Evolutionary conservation across 108 stramenopile genomes (phyloP), one percentile per base, ranked within the genome.

Genomic region (Cyclostephanos tholiformis): DNA sequence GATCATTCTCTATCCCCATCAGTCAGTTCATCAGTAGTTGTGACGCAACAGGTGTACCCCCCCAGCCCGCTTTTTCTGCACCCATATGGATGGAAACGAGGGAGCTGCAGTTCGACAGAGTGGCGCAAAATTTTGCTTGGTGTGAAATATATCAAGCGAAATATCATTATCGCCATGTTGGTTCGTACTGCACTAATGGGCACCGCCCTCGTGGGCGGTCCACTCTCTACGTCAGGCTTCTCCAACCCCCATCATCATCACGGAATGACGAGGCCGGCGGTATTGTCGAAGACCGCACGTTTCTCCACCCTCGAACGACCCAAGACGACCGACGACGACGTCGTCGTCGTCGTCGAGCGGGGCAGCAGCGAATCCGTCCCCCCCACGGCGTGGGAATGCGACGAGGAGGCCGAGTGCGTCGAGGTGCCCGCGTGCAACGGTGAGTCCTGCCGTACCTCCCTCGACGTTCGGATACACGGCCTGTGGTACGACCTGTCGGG

Each of bases 401-500:
- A 88, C 65, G 89, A 90, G 12, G 85, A 93, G 26, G 85, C 85
- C 17, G 76, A 93, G 25, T 93, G 92, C 44, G 85, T 85, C 14
- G 73, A 82, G 57, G 85, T 90, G 17, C 74, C 79, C 14, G 87
- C 84, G 6, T 93, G 92, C 55, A 74, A 90, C 48, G 88, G 88
- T 0, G 48, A 70, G 67, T 38, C 67, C 17, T 90, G 88, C 56
- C 86, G 90, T 17, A 91, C 91, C 11, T 79, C 84, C 23, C 78
- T 93, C 49, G 90, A 89, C 77, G 91, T 93, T 14, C 83, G 93
- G 48, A 92, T 97, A 53, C 94, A 95, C 58, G 88, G 91, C 9
- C 66, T 82, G 10, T 94, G 94, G 91, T 97, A 97, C 75, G 93
- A 97, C 84, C 74, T 97, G 20, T 85, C 91, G 17, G 93, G 88